A percentile compares a stretch with the other conserved stretches of the same genome.
These are phyloP conservation scores for Lasiodiplodia theobromae DNA, from an alignment of 2,329 filamentous ascomycete genomes.

Conservation along the genomic window DNA sequence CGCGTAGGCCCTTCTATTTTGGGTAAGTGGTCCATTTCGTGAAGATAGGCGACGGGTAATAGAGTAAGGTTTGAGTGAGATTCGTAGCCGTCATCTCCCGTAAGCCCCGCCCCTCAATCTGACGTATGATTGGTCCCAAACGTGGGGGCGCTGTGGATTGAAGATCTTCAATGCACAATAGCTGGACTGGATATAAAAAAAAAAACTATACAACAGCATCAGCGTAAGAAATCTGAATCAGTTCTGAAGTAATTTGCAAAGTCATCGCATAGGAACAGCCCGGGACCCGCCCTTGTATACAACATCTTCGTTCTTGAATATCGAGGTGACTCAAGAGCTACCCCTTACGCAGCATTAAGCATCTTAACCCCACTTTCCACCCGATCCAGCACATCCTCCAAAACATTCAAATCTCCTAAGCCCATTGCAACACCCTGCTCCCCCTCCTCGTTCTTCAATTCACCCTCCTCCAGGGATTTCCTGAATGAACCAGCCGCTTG, in stretches of 20 bases:
- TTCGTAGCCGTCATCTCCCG: too few species aligned
- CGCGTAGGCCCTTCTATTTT: too few species aligned
- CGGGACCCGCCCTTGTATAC: not conserved
- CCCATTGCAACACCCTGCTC: slow-evolving; percentile 45
- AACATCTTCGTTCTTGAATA: not conserved
- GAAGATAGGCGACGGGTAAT: too few species aligned
- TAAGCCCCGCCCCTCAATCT: too few species aligned
- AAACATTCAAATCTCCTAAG: slow-evolving; percentile 41
- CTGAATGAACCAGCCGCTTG: slow-evolving; percentile 46
- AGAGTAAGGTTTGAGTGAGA: too few species aligned
- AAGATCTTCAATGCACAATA: too few species aligned
- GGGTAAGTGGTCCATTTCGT: too few species aligned
- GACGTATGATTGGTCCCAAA: too few species aligned
- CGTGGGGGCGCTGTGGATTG: too few species aligned
- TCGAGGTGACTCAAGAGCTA: not conserved
- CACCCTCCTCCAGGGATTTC: slow-evolving; percentile 46
- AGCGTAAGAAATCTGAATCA: not conserved
- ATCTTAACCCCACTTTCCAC: slow-evolving; percentile 33
- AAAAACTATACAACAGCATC: not conserved
- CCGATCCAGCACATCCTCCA: slow-evolving; percentile 44
- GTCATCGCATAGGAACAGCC: not conserved
- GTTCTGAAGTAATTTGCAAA: not conserved
- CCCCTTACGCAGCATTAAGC: slow-evolving; percentile 27
- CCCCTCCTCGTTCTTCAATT: slow-evolving; percentile 43
- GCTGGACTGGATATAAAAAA: too few species aligned